Conservation (phyloP, 2,329 filamentous ascomycete genomes). For the Claviceps digitariae region DNA sequence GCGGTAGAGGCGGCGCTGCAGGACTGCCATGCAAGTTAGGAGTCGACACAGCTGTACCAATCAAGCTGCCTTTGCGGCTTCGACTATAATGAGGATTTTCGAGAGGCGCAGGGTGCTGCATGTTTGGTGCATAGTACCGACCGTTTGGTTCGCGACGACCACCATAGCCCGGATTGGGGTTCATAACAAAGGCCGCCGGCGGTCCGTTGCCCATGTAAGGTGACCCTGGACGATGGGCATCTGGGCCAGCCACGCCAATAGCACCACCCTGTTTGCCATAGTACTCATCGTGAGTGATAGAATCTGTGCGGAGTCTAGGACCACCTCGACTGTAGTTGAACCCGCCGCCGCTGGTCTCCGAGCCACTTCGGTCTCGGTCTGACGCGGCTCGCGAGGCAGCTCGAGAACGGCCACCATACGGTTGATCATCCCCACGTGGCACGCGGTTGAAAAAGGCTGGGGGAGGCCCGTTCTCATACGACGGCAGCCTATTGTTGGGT, state of each 20-base stretch:
- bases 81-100: constrained; percentile 14
- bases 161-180: neutral
- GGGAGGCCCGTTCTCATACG: constrained; percentile 30
- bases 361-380: constrained; percentile 41
- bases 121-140: constrained; percentile 12
- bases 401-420: constrained; percentile 15
- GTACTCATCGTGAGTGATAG: constrained; percentile 23
- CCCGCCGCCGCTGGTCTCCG: constrained; percentile 36
- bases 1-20: constrained; percentile 37
- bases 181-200: neutral
- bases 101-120: neutral
- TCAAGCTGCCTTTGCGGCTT: constrained; percentile 22
- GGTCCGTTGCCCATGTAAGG: neutral
- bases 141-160: constrained; percentile 4
- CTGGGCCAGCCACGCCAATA: neutral
- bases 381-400: constrained; percentile 20
- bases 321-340: constrained; percentile 27
- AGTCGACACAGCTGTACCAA: constrained; percentile 19
- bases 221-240: neutral
- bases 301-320: constrained; percentile 25
- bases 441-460: constrained; percentile 31
- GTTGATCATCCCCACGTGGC: constrained; percentile 27
- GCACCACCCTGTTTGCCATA: constrained; percentile 7
- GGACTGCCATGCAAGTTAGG: constrained; percentile 23
- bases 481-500: constrained; percentile 22